Evolutionary conservation across 345 rosid species (phyloP), one percentile per base, ranked within the genome.

Genomic region (Acer campestre): DNA sequence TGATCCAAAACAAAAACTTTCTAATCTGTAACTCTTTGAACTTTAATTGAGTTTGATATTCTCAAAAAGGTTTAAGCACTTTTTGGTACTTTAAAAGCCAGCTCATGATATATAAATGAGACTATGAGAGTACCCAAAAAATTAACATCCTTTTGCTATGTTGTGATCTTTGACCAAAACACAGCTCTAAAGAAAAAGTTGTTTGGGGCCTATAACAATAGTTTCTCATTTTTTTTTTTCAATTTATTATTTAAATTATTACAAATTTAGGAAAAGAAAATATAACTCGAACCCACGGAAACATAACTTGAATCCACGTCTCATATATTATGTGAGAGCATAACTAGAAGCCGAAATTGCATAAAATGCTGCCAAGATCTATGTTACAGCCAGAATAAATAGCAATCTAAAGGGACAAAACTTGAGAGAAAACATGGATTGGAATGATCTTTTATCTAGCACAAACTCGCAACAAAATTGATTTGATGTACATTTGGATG

Each of bases 401-500:
- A 64, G 42, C 22, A 64, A 2, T 14, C 18, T 13, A 8, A 64
- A 63, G 44, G 12, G 70, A 10, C 48, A n/a, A 67, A 64, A 31
- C 44, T 64, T 66, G 12, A 18, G 48, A 8, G 6, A 31, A 38
- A 66, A 18, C 8, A 18, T 10, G 70, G 48, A 53, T 64, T 75
- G 14, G 38, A 65, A 64, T 42, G 35, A 70, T 59, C 48, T 49
- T 64, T 18, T 42, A 64, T 75, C 48, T 49, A 64, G 22, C 62
- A 38, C 38, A 66, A 20, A 35, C 72, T 75, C 40, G 4, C 18
- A 17, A 55, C 78, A 75, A 75, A 75, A 75, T 75, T 75, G 78
- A 65, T 75, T 66, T 55, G 2, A 75, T 75, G 55, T 53, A 75
- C 53, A 66, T 22, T 51, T 75, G 51, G 12, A 66, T 67, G 38